phyloP scores from a whole-genome alignment of 495 filamentous ascomycete genomes.

The Apodospora peruviana region DNA sequence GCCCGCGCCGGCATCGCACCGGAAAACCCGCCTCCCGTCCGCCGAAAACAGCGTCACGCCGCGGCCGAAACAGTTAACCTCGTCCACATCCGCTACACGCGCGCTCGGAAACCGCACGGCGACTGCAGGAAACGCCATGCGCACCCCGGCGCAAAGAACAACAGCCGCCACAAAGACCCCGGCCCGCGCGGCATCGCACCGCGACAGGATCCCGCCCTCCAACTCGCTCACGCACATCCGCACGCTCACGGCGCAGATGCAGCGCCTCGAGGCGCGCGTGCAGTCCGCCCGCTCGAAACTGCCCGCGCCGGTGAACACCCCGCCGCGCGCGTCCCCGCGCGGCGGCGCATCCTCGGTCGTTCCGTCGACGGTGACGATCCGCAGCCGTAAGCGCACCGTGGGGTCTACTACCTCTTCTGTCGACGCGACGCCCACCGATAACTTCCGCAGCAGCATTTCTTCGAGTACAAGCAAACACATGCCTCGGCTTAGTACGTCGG shows the following conservation, averaged over 20 bases:
- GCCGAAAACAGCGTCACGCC: constrained; percentile 46
- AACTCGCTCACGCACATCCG: constrained; percentile 90
- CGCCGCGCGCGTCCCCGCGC: constrained; percentile 77
- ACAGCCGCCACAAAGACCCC: constrained; percentile 19
- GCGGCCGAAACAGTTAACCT: constrained; percentile 32
- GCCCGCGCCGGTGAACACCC: constrained; percentile 70
- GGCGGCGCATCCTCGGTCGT: constrained; percentile 55
- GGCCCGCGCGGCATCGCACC: constrained; percentile 30
- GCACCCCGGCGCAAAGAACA: constrained; percentile 25
- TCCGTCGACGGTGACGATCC: constrained; percentile 70
- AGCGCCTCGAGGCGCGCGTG: constrained; percentile 85
- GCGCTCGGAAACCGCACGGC: constrained; percentile 26
- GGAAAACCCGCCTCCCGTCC: constrained; percentile 42
- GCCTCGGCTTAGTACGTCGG: constrained; percentile 46
- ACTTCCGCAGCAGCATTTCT: constrained; percentile 33
- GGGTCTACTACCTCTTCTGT: constrained; percentile 53
- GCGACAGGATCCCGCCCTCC: constrained; percentile 67
- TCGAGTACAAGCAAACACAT: constrained; percentile 40
- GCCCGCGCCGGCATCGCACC: constrained; percentile 18
- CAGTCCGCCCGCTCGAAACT: constrained; percentile 92
- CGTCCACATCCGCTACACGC: constrained; percentile 23
- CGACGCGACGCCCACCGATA: constrained; percentile 30
- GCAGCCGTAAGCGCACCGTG: constrained; percentile 63
- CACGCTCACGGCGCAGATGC: constrained; percentile 91
- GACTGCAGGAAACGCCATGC: constrained; percentile 24